These are phyloP conservation scores for Phytophthora nicotianae DNA, from an alignment of 352 stramenopile species.

Conservation along the genomic window DNA sequence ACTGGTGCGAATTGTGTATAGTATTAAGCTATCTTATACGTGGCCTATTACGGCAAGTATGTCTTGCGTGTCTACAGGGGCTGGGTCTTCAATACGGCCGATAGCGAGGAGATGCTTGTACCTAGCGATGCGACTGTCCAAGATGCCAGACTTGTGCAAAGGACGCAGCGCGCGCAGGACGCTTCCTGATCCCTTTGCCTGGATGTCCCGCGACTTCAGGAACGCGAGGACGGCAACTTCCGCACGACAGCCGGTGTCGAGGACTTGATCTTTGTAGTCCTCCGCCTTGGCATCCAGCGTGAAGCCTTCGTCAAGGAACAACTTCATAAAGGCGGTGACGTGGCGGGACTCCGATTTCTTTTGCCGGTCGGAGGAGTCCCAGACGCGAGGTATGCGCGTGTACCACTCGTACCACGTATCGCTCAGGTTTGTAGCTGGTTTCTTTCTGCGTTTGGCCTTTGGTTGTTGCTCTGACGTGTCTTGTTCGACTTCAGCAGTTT, in stretches of 20 bases:
- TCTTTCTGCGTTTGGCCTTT: not conserved
- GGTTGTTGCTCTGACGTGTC: not conserved
- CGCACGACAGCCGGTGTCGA: not conserved
- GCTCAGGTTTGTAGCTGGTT: not conserved
- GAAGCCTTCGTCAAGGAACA: conserved; percentile 22
- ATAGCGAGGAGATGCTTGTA: not conserved
- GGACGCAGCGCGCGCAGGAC: conserved; percentile 11
- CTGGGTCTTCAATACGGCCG: not conserved
- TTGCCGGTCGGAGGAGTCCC: conserved; percentile 5
- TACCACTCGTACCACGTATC: not conserved
- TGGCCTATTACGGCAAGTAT: not conserved
- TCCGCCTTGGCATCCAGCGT: not conserved
- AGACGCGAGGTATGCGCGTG: conserved; percentile 5
- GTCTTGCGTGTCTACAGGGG: not conserved
- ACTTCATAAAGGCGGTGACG: conserved; percentile 24
- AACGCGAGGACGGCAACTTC: conserved; percentile 12
- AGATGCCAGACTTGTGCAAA: not conserved
- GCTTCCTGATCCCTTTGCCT: conserved; percentile 4
- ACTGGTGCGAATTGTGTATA: too few relatives aligned
- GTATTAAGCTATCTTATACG: too few relatives aligned
- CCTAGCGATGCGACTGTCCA: not conserved
- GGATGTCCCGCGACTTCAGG: not conserved
- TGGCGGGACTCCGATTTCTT: conserved; percentile 29
- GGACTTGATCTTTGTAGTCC: conserved; percentile 15
- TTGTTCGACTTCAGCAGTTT: not conserved